Percentiles rank a stretch among this genome's conserved stretches.
Conservation (phyloP, 495 filamentous ascomycete species). For the Physcia stellaris region DNA sequence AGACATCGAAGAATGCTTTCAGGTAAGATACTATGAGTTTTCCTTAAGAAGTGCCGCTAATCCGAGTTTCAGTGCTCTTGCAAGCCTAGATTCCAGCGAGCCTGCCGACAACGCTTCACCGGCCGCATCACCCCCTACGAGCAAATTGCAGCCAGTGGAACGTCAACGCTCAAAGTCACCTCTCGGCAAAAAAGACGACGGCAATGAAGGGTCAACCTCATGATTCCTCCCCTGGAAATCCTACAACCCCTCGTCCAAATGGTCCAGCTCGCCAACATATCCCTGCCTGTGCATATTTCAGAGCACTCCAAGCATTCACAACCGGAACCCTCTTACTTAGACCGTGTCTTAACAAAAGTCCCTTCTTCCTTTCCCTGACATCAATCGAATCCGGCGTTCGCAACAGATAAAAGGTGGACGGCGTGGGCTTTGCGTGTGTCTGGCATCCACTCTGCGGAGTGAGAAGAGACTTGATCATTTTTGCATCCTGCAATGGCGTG, state of each 20-base stretch:
- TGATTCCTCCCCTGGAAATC: not conserved
- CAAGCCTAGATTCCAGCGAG: slow-evolving; percentile 36
- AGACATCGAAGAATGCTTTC: slow-evolving; percentile 71
- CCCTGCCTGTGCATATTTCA: not conserved
- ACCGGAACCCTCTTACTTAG: slow-evolving; percentile 2
- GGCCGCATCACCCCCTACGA: slow-evolving; percentile 40
- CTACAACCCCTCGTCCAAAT: not conserved
- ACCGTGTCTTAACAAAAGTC: slow-evolving; percentile 7
- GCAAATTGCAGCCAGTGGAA: slow-evolving; percentile 37
- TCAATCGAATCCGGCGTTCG: no score
- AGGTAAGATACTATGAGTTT: slow-evolving; percentile 40
- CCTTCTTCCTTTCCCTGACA: not conserved
- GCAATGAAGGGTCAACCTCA: not conserved
- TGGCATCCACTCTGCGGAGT: no score
- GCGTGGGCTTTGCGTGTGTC: no score
- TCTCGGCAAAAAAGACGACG: slow-evolving; percentile 21
- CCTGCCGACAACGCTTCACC: slow-evolving; percentile 45
- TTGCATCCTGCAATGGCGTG: no score
- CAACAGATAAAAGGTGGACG: no score
- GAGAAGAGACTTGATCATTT: no score
- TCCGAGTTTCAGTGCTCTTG: slow-evolving; percentile 37
- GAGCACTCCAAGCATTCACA: not conserved
- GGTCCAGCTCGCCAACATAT: not conserved
- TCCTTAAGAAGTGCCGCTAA: slow-evolving; percentile 5
- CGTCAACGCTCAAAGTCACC: slow-evolving; percentile 36